Conservation (phyloP, 352 stramenopile genomes). For the Globisporangium spinosum region DNA sequence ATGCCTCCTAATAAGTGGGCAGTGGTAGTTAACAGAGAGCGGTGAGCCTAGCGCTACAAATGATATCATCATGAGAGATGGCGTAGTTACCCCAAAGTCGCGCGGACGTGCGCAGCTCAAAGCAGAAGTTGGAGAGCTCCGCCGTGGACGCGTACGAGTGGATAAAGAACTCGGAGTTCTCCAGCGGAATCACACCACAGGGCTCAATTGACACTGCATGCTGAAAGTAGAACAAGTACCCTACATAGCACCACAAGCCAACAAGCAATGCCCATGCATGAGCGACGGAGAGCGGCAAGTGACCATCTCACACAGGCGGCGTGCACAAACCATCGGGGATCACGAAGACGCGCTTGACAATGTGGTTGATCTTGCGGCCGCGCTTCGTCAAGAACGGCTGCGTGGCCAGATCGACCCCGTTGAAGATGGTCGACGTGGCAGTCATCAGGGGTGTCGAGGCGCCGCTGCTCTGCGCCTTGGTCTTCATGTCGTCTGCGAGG, state of each 20-base stretch:
- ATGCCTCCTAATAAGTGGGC: conserved; percentile 46
- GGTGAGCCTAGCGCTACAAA: background rate
- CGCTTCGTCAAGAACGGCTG: conserved; percentile 75
- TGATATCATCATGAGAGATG: background rate
- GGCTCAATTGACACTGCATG: conserved; percentile 40
- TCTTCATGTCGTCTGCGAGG: conserved; percentile 5
- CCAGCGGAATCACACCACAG: conserved; percentile 58
- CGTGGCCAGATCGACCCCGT: conserved; percentile 53
- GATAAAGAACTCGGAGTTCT: conserved; percentile 61
- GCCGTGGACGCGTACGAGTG: conserved; percentile 72
- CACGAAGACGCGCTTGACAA: conserved; percentile 73
- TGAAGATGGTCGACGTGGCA: conserved; percentile 35
- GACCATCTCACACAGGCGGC: background rate
- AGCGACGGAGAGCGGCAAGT: background rate
- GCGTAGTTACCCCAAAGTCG: conserved; percentile 51
- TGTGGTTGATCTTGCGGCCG: conserved; percentile 55
- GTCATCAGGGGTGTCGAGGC: background rate
- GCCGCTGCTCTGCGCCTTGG: background rate
- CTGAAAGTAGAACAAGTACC: conserved; percentile 82
- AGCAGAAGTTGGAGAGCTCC: conserved; percentile 64
- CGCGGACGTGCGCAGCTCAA: conserved; percentile 60
- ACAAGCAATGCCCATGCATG: background rate
- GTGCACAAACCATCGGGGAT: conserved; percentile 53
- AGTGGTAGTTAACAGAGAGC: background rate
- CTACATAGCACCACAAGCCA: conserved; percentile 18